Conservation (phyloP, 2,329 filamentous ascomycete species). For the Penicillium crustosum region DNA sequence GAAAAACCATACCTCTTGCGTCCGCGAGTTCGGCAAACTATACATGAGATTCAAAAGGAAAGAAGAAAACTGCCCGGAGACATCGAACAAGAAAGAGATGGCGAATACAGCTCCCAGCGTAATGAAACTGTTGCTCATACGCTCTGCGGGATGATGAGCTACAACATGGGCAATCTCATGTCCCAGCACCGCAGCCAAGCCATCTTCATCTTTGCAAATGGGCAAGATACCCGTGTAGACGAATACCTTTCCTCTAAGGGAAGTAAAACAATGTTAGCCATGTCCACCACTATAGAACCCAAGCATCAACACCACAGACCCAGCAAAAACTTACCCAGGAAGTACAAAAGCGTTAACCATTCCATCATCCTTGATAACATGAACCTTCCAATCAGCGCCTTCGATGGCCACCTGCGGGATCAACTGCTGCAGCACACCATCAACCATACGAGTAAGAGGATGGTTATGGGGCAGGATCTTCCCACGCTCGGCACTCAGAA, state of each 20-base stretch:
- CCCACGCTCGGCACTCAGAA: constrained; percentile 48
- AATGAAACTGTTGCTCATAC: constrained; percentile 49
- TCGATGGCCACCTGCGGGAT: constrained; percentile 53
- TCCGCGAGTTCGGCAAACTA: constrained; percentile 55
- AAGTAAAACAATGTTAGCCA: constrained; percentile 7
- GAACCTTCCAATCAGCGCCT: constrained; percentile 55
- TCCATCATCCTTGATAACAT: constrained; percentile 55
- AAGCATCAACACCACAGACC: neutral
- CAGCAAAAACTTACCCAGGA: constrained; percentile 48
- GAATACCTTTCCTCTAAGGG: constrained; percentile 58
- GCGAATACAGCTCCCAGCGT: constrained; percentile 31
- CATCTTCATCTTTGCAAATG: constrained; percentile 56
- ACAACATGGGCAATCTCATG: constrained; percentile 67
- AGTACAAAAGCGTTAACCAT: constrained; percentile 62
- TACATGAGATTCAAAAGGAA: constrained; percentile 52
- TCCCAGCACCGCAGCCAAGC: constrained; percentile 60
- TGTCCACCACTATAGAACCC: neutral
- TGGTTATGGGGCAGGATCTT: constrained; percentile 53
- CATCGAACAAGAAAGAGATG: constrained; percentile 39
- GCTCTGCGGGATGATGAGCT: constrained; percentile 56
- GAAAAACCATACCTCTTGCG: constrained; percentile 50
- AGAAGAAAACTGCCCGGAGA: constrained; percentile 40
- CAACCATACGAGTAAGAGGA: constrained; percentile 50
- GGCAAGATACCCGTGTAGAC: constrained; percentile 63
- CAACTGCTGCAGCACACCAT: constrained; percentile 54